phyloP scores from a whole-genome alignment of 2,329 filamentous ascomycete genomes.

The Aspergillus caelatus region DNA sequence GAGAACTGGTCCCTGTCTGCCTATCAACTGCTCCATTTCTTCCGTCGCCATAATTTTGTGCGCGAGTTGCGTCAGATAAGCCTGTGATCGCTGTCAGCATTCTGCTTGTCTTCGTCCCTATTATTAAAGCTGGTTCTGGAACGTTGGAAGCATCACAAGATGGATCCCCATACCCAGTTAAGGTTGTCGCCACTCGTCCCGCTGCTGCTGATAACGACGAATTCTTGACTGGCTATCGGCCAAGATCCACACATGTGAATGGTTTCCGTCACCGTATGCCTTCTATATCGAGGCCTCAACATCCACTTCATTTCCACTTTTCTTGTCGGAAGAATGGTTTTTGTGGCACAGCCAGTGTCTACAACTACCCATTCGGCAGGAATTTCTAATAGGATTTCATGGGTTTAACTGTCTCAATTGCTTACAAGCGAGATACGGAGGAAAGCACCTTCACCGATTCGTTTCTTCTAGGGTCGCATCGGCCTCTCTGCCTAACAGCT shows the following conservation, averaged over 20 bases:
- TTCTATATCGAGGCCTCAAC: not conserved
- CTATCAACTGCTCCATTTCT: not conserved
- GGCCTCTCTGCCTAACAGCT: not conserved
- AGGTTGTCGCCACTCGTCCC: slow-evolving; percentile 9
- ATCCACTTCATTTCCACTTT: not conserved
- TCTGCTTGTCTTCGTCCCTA: not conserved
- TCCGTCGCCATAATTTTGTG: not conserved
- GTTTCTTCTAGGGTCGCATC: not conserved
- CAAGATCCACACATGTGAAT: slow-evolving; percentile 10
- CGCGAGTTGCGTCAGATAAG: not conserved
- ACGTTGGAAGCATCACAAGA: not conserved
- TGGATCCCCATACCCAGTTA: not conserved
- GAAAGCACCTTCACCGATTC: not conserved
- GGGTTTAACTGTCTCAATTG: not conserved
- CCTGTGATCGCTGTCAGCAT: not conserved
- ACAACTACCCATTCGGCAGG: not conserved
- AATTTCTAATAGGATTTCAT: not conserved
- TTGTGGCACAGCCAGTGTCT: not conserved
- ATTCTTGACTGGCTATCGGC: slow-evolving; percentile 2
- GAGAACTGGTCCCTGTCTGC: not conserved
- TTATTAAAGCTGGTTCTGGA: not conserved
- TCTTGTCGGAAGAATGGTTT: not conserved
- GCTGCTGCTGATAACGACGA: slow-evolving; percentile 9
- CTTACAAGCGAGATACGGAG: not conserved
- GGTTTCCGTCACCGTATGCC: not conserved